phyloP scores from a whole-genome alignment of 768 basidiomycete species.

The Naganishia kalamii region DNA sequence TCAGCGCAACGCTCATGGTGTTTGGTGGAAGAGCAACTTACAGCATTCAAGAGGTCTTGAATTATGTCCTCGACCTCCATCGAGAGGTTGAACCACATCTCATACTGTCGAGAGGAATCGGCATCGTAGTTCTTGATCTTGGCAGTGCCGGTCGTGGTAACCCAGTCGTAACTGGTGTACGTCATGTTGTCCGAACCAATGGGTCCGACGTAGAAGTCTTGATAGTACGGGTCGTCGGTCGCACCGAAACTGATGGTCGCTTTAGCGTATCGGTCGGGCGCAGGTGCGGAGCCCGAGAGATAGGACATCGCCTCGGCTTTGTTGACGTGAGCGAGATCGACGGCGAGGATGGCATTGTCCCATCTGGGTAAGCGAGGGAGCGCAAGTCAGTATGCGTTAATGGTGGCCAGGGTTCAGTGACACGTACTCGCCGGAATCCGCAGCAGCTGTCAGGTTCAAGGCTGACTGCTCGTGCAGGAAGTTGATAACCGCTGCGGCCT shows the following conservation, averaged over 20 bases:
- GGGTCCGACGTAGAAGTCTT: conserved; percentile 33
- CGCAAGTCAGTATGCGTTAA: not conserved
- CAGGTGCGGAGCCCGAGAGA: conserved; percentile 22
- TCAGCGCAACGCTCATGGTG: no score
- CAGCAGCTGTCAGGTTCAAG: conserved; percentile 29
- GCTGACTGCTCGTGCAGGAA: conserved; percentile 28
- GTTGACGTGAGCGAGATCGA: conserved; percentile 26
- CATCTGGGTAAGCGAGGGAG: not conserved
- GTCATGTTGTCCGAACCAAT: conserved; percentile 19
- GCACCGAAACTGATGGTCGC: conserved; percentile 30
- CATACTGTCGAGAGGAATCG: conserved; percentile 27
- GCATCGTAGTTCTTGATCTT: conserved; percentile 32
- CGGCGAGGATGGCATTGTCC: conserved; percentile 21
- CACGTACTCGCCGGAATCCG: conserved; percentile 19
- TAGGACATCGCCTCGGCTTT: conserved; percentile 29
- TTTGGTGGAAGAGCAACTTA: conserved; percentile 6
- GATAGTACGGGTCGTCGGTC: conserved; percentile 28
- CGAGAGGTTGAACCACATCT: conserved; percentile 18
- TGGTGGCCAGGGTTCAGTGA: not conserved
- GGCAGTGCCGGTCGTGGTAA: conserved; percentile 26
- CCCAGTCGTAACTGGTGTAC: conserved; percentile 13
- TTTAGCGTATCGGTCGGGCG: conserved; percentile 30
- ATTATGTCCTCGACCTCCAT: conserved; percentile 35
- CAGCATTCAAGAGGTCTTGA: conserved; percentile 30
- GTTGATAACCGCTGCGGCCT: conserved; percentile 27